phyloP scores from a whole-genome alignment of 1,284 basidiomycete genomes.

The Fomitiporia mediterranea region DNA sequence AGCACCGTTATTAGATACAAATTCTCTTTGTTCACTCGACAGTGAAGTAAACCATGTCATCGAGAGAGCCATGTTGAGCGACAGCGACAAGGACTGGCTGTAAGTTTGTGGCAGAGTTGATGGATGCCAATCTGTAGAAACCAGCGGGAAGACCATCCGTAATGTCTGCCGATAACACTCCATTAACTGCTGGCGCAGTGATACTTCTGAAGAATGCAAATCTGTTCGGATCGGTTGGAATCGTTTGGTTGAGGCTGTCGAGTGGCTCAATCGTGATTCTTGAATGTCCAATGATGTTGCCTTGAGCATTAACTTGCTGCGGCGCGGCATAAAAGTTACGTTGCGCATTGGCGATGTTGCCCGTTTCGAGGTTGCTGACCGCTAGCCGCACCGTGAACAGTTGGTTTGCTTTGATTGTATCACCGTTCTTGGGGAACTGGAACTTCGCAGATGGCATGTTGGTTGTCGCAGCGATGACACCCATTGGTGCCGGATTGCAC shows the following conservation, averaged over 20 bases:
- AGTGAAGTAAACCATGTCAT: slow-evolving; percentile 60
- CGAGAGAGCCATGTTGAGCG: slow-evolving; percentile 56
- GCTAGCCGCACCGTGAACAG: slow-evolving; percentile 49
- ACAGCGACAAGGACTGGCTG: slow-evolving; percentile 49
- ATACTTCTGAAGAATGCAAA: slow-evolving; percentile 73
- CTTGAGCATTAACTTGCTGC: slow-evolving; percentile 48
- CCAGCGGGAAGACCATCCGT: slow-evolving; percentile 54
- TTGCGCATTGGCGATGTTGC: slow-evolving; percentile 50
- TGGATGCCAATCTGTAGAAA: slow-evolving; percentile 49
- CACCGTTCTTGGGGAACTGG: slow-evolving; percentile 40
- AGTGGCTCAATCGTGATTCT: slow-evolving; percentile 64
- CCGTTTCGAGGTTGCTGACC: slow-evolving; percentile 44
- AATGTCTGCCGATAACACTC: slow-evolving; percentile 51
- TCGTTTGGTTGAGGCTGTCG: slow-evolving; percentile 46
- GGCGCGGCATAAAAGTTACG: slow-evolving; percentile 56
- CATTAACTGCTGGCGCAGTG: slow-evolving; percentile 41
- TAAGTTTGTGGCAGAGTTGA: slow-evolving; percentile 54
- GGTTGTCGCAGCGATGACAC: slow-evolving; percentile 38
- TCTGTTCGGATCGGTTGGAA: slow-evolving; percentile 48
- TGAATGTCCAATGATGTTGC: slow-evolving; percentile 54
- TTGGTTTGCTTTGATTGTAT: slow-evolving; percentile 36
- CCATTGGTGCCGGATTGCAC: slow-evolving; percentile 40
- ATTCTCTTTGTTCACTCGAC: slow-evolving; percentile 29
- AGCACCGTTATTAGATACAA: too few relatives aligned
- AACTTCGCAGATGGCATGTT: slow-evolving; percentile 52